phyloP scores from a whole-genome alignment of 1,139 yeast genomes.

The Zygotorulaspora mrakii region DNA sequence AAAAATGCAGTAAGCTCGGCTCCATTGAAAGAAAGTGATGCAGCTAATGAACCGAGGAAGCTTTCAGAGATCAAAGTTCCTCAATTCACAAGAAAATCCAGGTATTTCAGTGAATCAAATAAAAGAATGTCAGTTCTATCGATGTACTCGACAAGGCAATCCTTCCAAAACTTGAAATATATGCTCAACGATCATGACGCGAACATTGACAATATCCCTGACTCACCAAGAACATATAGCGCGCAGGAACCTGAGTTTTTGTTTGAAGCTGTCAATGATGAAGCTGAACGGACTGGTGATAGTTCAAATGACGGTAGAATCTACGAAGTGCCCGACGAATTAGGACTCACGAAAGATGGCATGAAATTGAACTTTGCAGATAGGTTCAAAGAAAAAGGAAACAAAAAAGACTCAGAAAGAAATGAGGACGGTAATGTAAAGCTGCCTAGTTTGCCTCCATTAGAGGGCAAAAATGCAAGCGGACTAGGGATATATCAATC shows the following conservation, averaged over 20 bases:
- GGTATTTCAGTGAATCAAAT: conserved; percentile 56
- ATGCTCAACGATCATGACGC: conserved; percentile 42
- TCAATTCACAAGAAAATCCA: conserved; percentile 64
- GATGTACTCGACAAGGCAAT: conserved; percentile 62
- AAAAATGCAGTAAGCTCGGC: conserved; percentile 28
- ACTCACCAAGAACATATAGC: conserved; percentile 21
- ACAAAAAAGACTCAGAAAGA: conserved; percentile 11
- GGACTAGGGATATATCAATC: conserved; percentile 32
- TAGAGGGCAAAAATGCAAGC: conserved; percentile 36
- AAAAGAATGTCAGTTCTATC: conserved; percentile 68
- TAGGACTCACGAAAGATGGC: conserved; percentile 12
- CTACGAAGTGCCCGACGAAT: conserved; percentile 18
- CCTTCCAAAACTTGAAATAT: conserved; percentile 58
- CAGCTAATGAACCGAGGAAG: conserved; percentile 39
- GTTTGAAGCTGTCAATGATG: conserved; percentile 33
- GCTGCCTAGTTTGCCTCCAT: conserved; percentile 38
- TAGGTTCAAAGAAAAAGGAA: conserved; percentile 23
- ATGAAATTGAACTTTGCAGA: conserved; percentile 33
- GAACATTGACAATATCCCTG: conserved; percentile 12
- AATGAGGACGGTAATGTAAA: conserved; percentile 20
- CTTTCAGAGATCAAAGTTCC: conserved; percentile 65
- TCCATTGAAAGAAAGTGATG: conserved; percentile 26
- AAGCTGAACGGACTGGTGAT: conserved; percentile 35
- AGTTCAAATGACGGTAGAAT: conserved; percentile 34
- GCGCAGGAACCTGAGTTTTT: conserved; percentile 30